Evolutionary conservation across 352 stramenopile species (phyloP), one percentile per base, ranked within the genome.

Genomic region (Pythium aphanidermatum): DNA sequence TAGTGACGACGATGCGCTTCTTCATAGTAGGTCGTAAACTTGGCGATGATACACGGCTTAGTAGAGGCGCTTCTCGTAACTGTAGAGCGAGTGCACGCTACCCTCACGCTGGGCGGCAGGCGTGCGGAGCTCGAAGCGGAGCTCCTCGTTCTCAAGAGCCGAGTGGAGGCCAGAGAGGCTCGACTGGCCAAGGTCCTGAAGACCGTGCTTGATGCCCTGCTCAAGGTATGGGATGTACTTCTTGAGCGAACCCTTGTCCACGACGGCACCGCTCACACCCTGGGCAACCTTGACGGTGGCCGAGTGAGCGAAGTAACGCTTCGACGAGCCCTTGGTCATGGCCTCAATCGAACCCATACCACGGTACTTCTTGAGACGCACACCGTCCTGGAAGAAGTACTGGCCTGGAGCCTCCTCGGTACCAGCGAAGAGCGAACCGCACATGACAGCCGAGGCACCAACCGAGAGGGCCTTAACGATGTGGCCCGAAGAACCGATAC

Each of bases 311-410:
- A 96, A 96, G 74, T 96, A 96, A 30, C 90, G 83, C 75, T 96
- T 96, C 44, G 78, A 93, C 25, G 84, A 97, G 23, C 97, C 97
- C 61, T 98, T 96, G 17, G 77, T 91, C 96, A 99, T 99, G 36
- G 97, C 97, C 68, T 99, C 97, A 21, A 99, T 89, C 45, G 92
- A 98, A 43, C 97, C 97, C 97, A 99, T 99, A 52, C 97, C 97
- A 60, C 97, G 90, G 80, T 99, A 99, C 65, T 98, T 96, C 75
- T 99, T 99, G 25, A 99, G 75, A 46, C 97, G 93, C 48, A 99
- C 96, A 33, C 97, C 97, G 67, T 99, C 96, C 80, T 99, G 96
- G 78, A 99, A 99, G 67, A 98, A 99, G 78, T 99, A 99, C 66
- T 99, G 95, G 23, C 97, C 97, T 4, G 97, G 97, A 21, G 96